Evolutionary conservation across 345 rosid genomes (phyloP), one percentile per base, ranked within the genome.

Genomic region (Mangifera indica): DNA sequence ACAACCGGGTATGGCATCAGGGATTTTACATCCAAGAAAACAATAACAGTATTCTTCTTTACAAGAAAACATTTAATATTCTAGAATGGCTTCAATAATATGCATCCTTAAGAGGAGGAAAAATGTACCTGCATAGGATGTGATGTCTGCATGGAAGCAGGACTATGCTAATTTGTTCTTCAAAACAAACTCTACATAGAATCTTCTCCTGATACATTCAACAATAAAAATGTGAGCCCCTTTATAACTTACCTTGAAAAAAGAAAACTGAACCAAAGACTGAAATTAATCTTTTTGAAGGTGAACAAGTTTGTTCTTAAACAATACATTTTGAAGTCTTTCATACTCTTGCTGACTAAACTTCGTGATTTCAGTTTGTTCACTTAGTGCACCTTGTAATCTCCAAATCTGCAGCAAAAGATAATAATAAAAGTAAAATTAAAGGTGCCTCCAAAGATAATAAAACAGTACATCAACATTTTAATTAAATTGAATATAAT

Each of bases 61-160:
- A 14, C 18, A 32, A 17, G 64, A 60, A 45, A 6, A 7, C 42
- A 29, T 13, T 25, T 57, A 26, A 24, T 25, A 57, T 57, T 57
- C 34, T 5, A 37, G 42, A 37, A 37, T 7, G 9, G 42, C 42
- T 37, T 37, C 8, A 37, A 37, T 37, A 5, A 34, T 3, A 34
- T 5, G 0, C 37, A 24, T 15, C 24, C 15, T 61, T 5, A 10
- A 54, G 12, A 46, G 52, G 42, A 62, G 37, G 63, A 10, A 59
- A 34, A 15, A 61, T 48, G 21, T 84, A 91, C 97, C 98, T 85
- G 89, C 97, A 93, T 57, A 89, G 91, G 77, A 78, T 84, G 42
- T 85, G 93, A 82, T 93, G 98, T 77, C 94, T 82, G 81, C 97
- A 91, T 8, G 97, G 97, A 63, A 93, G 93, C 61, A 88, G 79